Base-by-base conservation (phyloP, 345 rosid genomes). In the Psidium friedrichsthalianum region DNA sequence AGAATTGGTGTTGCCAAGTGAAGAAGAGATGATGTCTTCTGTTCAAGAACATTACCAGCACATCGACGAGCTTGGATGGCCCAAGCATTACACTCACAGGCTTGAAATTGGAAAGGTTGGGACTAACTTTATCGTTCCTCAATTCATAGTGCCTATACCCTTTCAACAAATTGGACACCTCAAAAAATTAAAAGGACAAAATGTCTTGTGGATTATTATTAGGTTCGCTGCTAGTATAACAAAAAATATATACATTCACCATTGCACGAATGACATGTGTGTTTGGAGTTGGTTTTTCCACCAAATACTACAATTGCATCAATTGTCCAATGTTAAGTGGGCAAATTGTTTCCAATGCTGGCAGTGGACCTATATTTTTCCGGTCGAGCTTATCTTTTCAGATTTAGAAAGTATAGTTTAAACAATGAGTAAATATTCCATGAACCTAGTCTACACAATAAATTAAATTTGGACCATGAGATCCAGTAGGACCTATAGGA, bases 1-100 rank as follows among this genome's bases (percentile, higher is more conserved):
- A 25, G 69, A 86, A n/a, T 10, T 86, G 42, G 53, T 40, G 74
- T 86, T 88, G 61, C 87, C 88, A 74, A 82, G 69, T 42, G 51
- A 51, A 13, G 82, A 85, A 36, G 83, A 86, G 57, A 85, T 88
- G 88, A 76, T 82, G 85, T 57, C 78, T 32, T 88, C 85, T 83
- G 86, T 82, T 56, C 83, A 76, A 16, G 76, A 32, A 64, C 24
- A 64, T 64, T 64, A 64, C 76, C 76, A 32, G 76, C 24, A 5
- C 44, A 18, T 64, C 21, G 76, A 64, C 36, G 89, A 78, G 82
- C 80, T 82, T 51, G 85, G 86, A 13, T 44, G 85, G 54, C 88
- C 88, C 24, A 86, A 88, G 84, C 81, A 49, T 55, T 36, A 52
- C 58, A 83, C 87, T 29, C 89, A 88, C 42, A 20, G 40, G 51